phyloP scores from a whole-genome alignment of 805 yeast genomes.

The Nakazawaea wyomingensis region DNA sequence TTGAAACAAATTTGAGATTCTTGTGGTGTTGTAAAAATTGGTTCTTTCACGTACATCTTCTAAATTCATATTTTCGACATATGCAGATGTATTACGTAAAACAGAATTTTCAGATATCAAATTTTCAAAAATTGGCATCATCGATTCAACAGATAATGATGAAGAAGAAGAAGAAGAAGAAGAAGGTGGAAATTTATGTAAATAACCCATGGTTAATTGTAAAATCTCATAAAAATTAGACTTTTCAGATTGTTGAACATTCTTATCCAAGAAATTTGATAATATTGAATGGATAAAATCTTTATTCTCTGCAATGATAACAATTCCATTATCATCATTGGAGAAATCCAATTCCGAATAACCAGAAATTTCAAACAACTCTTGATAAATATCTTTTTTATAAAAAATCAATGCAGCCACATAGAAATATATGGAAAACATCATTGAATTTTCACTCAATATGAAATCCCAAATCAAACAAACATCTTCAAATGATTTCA shows the following conservation, averaged over 20 bases:
- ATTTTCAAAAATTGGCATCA: not conserved
- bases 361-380: conserved; percentile 26
- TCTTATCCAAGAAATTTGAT: conserved; percentile 20
- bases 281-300: conserved; percentile 25
- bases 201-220: conserved; percentile 16
- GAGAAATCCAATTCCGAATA: conserved; percentile 17
- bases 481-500: conserved; percentile 41
- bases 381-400: conserved; percentile 37
- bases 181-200: conserved; percentile 13
- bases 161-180: too few relatives aligned
- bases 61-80: not conserved
- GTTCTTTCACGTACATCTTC: not conserved
- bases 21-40: not conserved
- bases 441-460: conserved; percentile 50
- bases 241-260: conserved; percentile 19
- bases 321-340: conserved; percentile 14
- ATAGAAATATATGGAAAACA: conserved; percentile 55
- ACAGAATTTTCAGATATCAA: conserved; percentile 18
- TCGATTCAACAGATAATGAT: too few relatives aligned
- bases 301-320: conserved; percentile 15
- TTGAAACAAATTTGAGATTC: not conserved
- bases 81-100: conserved; percentile 14
- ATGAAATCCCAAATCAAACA: conserved; percentile 66
- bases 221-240: conserved; percentile 21
- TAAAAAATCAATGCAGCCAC: conserved; percentile 44